Base-by-base conservation (phyloP, 306 rosid genomes). In the Rosa lucieae region DNA sequence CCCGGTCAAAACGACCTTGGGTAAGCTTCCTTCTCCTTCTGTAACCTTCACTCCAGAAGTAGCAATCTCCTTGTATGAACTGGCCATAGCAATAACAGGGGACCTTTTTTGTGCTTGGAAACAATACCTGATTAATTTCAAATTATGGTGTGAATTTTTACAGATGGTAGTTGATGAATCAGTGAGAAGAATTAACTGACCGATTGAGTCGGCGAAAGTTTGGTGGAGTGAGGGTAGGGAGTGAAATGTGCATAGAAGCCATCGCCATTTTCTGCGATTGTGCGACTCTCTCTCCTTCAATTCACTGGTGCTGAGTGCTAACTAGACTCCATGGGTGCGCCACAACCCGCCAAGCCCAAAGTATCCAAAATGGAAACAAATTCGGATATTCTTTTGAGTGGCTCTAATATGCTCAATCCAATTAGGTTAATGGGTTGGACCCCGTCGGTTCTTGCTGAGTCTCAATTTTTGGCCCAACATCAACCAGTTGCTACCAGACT, bases 11-110 rank as follows among this genome's bases (percentile, higher is more conserved):
- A 95, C 92, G 1, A 95, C 90, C 84, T 91, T 95, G 2, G 99
- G 94, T 44, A 95, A 86, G 37, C 88, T 91, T 5, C 93, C 99
- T 55, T 95, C 96, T 1, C 99, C 99, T 79, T 95, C 97, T 15
- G 91, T 87, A 65, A 92, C 21, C 71, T 67, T 82, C 67, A 90
- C 93, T 12, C 97, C 97, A 53, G 84, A 32, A 48, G 87, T 56
- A 39, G 86, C 66, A 55, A 32, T 47, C 63, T 87, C 87, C 79
- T 78, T 86, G 81, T 71, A 70, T 76, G 90, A 69, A 78, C 92
- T 92, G 21, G 97, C 97, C 76, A 83, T 75, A 29, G 90, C 85
- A 85, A 90, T 55, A 68, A 94, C 91, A 29, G 81, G 32, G 42
- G 62, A 15, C 70, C 40, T 11, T 62, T 32, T 23, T 23, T 23